phyloP scores from a whole-genome alignment of 768 basidiomycete species.

The Leucocoprinus sp. region DNA sequence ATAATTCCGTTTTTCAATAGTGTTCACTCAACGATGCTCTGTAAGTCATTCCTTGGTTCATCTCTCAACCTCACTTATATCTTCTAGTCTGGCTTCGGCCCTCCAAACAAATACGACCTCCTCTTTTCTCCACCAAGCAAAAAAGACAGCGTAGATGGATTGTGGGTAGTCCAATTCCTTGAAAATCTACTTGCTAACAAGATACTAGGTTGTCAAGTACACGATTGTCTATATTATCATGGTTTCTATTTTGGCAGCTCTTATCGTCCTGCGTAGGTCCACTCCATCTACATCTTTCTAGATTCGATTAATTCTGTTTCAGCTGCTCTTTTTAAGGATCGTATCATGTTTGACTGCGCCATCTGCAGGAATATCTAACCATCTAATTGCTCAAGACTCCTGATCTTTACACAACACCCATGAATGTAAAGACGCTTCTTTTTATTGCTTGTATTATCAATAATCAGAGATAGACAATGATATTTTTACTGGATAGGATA shows the following conservation, averaged over 20 bases:
- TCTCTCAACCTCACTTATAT: not conserved
- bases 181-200: constrained; percentile 1
- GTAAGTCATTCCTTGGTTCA: constrained; percentile 36
- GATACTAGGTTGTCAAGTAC: constrained; percentile 67
- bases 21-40: constrained; percentile 88
- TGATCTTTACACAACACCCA: not conserved
- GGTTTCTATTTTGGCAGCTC: constrained; percentile 67
- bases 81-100: constrained; percentile 86
- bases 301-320: constrained; percentile 14
- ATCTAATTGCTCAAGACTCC: constrained; percentile 23
- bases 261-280: constrained; percentile 75
- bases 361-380: constrained; percentile 81
- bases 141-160: constrained; percentile 90
- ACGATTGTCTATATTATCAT: constrained; percentile 74
- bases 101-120: constrained; percentile 88
- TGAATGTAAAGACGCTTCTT: constrained; percentile 3
- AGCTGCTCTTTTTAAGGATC: constrained; percentile 79
- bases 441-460: constrained; percentile 12
- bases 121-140: constrained; percentile 91
- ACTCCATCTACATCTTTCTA: not conserved
- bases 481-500: constrained; percentile 8
- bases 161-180: constrained; percentile 31
- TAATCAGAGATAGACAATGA: constrained; percentile 12
- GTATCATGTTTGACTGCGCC: constrained; percentile 70
- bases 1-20: constrained; percentile 84